Conservation (phyloP, 495 filamentous ascomycete species). For the Hypoxylon cercidicola region DNA sequence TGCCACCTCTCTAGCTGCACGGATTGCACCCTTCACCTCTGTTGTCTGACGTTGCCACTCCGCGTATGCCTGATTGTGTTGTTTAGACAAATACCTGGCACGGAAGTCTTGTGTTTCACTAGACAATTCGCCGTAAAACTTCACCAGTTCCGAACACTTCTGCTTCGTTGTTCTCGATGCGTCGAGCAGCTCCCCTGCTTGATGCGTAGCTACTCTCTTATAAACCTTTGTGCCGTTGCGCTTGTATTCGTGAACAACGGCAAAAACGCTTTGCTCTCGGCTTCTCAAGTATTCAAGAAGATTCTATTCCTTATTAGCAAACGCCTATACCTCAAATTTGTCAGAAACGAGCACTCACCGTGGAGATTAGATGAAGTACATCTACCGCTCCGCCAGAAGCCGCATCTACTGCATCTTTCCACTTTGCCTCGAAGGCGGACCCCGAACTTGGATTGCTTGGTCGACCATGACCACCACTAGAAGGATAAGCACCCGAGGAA, state of each 20-base stretch:
- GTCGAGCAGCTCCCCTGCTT: slow-evolving; percentile 20
- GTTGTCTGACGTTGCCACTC: slow-evolving; percentile 32
- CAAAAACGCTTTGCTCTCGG: slow-evolving; percentile 28
- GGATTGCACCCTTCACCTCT: slow-evolving; percentile 21
- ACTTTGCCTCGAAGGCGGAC: slow-evolving; percentile 15
- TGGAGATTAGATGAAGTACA: slow-evolving; percentile 33
- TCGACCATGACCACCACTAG: background rate
- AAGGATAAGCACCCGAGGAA: background rate
- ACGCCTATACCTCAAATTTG: background rate
- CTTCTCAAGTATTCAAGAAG: slow-evolving; percentile 34
- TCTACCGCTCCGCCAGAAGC: slow-evolving; percentile 31
- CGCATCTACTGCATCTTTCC: slow-evolving; percentile 31
- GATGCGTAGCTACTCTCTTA: slow-evolving; percentile 16
- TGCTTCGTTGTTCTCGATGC: slow-evolving; percentile 14
- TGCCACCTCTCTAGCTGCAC: slow-evolving; percentile 26
- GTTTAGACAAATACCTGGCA: slow-evolving; percentile 21
- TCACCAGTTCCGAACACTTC: slow-evolving; percentile 22
- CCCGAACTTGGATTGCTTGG: background rate
- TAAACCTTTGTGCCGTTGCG: slow-evolving; percentile 28
- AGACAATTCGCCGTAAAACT: slow-evolving; percentile 32
- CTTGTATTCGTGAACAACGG: slow-evolving; percentile 29
- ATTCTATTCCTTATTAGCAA: slow-evolving; percentile 14
- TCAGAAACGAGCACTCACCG: slow-evolving; percentile 8
- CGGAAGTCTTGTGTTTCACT: slow-evolving; percentile 23
- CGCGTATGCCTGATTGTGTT: slow-evolving; percentile 25